Evolutionary conservation across 2,329 filamentous ascomycete genomes (phyloP).

Genomic region (Sarocladium oryzae): DNA sequence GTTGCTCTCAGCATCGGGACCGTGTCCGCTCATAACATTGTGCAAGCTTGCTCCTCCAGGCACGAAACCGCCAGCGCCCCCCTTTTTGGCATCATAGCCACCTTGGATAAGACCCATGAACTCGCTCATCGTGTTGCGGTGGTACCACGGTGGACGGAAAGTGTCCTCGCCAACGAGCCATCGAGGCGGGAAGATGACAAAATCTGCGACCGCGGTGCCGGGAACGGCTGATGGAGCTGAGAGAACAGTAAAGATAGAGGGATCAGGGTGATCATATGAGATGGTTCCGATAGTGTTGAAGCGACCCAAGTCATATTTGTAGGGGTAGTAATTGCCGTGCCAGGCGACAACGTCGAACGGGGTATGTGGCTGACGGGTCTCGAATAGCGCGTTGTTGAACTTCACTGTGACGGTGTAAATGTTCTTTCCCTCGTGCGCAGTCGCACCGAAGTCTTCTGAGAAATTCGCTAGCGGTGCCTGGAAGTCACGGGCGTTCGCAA

Average conservation of each 20-base stretch:
- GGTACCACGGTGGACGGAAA: slow-evolving; percentile 68
- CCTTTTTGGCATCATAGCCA: slow-evolving; percentile 56
- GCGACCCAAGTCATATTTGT: slow-evolving; percentile 74
- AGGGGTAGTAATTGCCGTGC: slow-evolving; percentile 76
- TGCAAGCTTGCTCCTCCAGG: slow-evolving; percentile 56
- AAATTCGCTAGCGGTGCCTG: slow-evolving; percentile 65
- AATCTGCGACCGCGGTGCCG: slow-evolving; percentile 62
- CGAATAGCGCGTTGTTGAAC: slow-evolving; percentile 60
- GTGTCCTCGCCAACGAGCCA: slow-evolving; percentile 67
- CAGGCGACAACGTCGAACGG: slow-evolving; percentile 77
- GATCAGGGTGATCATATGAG: slow-evolving; percentile 72
- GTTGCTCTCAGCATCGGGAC: slow-evolving; percentile 50
- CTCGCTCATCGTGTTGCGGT: slow-evolving; percentile 62
- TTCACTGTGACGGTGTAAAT: slow-evolving; percentile 49
- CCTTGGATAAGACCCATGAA: slow-evolving; percentile 57
- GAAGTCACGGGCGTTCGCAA: slow-evolving; percentile 73
- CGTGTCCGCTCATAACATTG: slow-evolving; percentile 65
- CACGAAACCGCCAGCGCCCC: slow-evolving; percentile 43
- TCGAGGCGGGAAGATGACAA: slow-evolving; percentile 66
- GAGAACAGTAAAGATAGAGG: slow-evolving; percentile 69
- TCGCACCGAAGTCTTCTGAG: slow-evolving; percentile 40
- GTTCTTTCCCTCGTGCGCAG: slow-evolving; percentile 17
- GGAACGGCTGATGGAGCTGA: slow-evolving; percentile 54
- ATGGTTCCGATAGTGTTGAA: slow-evolving; percentile 70
- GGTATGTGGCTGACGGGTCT: slow-evolving; percentile 58